These are phyloP conservation scores for Rauvolfia tetraphylla DNA, from an alignment of 257 asterid species.

Conservation along the genomic window DNA sequence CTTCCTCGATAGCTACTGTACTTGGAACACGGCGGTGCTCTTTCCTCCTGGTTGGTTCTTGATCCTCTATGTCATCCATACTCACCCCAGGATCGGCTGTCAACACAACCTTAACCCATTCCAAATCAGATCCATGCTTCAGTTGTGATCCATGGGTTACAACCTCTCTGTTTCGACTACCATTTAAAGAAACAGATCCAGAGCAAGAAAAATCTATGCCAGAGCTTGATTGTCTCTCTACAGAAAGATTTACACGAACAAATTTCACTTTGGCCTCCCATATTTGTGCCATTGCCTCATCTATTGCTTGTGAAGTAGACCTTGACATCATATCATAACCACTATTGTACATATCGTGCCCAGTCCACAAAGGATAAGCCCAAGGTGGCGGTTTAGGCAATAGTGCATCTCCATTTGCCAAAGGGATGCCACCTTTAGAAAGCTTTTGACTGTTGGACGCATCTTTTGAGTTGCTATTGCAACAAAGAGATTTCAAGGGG, in stretches of 20 bases:
- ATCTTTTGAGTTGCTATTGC: conserved; percentile 67
- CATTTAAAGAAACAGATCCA: conserved; percentile 28
- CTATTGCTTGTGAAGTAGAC: conserved; percentile 96
- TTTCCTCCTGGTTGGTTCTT: conserved; percentile 79
- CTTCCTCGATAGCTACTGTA: conserved; percentile 98
- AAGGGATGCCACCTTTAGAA: conserved; percentile 95
- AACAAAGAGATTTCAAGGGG: background rate
- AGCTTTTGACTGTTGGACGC: conserved; percentile 65
- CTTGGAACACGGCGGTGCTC: conserved; percentile 99
- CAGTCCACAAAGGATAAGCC: conserved; percentile 90
- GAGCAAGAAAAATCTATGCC: conserved; percentile 19
- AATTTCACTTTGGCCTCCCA: conserved; percentile 77
- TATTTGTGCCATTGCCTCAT: conserved; percentile 92
- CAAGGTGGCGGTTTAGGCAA: conserved; percentile 98
- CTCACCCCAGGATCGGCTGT: conserved; percentile 89
- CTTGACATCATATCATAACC: conserved; percentile 87
- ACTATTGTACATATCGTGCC: conserved; percentile 72
- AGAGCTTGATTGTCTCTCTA: conserved; percentile 45
- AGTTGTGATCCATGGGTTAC: conserved; percentile 37
- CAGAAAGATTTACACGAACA: conserved; percentile 51
- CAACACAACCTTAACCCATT: conserved; percentile 46
- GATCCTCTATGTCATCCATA: conserved; percentile 94
- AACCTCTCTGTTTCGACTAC: conserved; percentile 37
- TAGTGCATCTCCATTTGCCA: conserved; percentile 95
- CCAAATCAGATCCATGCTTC: conserved; percentile 43